phyloP scores from a whole-genome alignment of 2,329 filamentous ascomycete genomes.

The Stromatinia cepivora region DNA sequence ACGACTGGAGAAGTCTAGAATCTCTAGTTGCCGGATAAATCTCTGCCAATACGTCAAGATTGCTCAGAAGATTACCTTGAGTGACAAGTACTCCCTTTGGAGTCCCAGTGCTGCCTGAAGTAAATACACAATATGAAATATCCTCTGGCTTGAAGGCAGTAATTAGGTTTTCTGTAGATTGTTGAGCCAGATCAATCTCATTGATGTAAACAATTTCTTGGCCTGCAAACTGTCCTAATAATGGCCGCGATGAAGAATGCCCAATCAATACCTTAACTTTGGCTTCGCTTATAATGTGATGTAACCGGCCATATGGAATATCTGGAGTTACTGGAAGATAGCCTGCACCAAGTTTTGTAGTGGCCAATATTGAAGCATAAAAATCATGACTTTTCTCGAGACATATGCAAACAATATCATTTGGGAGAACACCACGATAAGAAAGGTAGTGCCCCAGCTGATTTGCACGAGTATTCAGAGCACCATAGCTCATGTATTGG shows the following conservation, averaged over 20 bases:
- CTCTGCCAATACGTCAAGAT: conserved; percentile 64
- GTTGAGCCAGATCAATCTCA: conserved; percentile 31
- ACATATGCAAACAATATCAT: conserved; percentile 67
- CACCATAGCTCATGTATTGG: conserved; percentile 58
- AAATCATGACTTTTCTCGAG: conserved; percentile 75
- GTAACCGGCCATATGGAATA: conserved; percentile 63
- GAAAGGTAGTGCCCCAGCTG: conserved; percentile 59
- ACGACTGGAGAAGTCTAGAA: conserved; percentile 71
- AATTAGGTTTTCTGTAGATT: conserved; percentile 30
- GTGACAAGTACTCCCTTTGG: conserved; percentile 82
- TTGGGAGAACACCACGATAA: conserved; percentile 48
- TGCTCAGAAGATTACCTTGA: conserved; percentile 73
- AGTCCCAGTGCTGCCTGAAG: conserved; percentile 73
- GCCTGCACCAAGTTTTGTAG: conserved; percentile 72
- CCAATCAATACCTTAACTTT: conserved; percentile 51
- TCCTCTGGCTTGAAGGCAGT: conserved; percentile 27
- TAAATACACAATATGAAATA: conserved; percentile 77
- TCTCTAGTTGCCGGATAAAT: conserved; percentile 60
- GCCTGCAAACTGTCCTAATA: conserved; percentile 29
- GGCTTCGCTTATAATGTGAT: conserved; percentile 63
- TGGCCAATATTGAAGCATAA: conserved; percentile 73
- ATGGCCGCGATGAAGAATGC: conserved; percentile 37
- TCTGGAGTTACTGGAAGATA: conserved; percentile 78
- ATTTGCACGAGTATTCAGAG: conserved; percentile 66
- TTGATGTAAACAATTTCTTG: conserved; percentile 38